phyloP scores from a whole-genome alignment of 164 flowering plant genomes.

The Paratinospora sagittata region DNA sequence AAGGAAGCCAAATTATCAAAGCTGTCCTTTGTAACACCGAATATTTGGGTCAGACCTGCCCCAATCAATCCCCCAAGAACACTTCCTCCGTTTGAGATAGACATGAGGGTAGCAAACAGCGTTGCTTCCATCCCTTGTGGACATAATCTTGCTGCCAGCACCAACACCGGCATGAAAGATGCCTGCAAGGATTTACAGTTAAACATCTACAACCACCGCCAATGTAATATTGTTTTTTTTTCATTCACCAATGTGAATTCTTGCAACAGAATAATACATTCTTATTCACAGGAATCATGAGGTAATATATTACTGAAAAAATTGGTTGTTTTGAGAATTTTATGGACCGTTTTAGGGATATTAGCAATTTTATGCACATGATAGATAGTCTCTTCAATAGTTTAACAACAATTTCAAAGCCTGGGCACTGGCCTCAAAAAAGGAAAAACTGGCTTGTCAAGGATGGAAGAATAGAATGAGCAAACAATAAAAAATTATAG shows the following conservation, averaged over 20 bases:
- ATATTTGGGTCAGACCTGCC: constrained; percentile 80
- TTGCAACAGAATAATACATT: neutral
- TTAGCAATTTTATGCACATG: neutral
- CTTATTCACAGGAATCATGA: neutral
- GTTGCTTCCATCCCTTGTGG: constrained; percentile 98
- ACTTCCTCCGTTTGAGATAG: constrained; percentile 88
- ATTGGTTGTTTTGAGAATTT: neutral
- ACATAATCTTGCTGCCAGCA: constrained; percentile 85
- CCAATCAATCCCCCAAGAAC: constrained; percentile 86
- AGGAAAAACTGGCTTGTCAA: too few relatives aligned
- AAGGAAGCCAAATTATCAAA: constrained; percentile 65
- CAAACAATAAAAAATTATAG: too few relatives aligned
- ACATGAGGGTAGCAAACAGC: constrained; percentile 96
- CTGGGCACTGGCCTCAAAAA: too few relatives aligned
- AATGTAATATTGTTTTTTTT: neutral
- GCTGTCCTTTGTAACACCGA: constrained; percentile 78
- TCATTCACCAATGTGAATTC: too few relatives aligned
- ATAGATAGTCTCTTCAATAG: too few relatives aligned
- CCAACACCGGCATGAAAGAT: constrained; percentile 97
- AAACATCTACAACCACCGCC: neutral
- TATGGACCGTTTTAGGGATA: neutral
- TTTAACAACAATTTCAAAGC: too few relatives aligned
- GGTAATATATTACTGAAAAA: too few relatives aligned
- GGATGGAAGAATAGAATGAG: too few relatives aligned
- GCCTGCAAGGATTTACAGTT: constrained; percentile 44